These are phyloP conservation scores for Termitomyces sp. DNA, from an alignment of 768 basidiomycete species.

Conservation along the genomic window DNA sequence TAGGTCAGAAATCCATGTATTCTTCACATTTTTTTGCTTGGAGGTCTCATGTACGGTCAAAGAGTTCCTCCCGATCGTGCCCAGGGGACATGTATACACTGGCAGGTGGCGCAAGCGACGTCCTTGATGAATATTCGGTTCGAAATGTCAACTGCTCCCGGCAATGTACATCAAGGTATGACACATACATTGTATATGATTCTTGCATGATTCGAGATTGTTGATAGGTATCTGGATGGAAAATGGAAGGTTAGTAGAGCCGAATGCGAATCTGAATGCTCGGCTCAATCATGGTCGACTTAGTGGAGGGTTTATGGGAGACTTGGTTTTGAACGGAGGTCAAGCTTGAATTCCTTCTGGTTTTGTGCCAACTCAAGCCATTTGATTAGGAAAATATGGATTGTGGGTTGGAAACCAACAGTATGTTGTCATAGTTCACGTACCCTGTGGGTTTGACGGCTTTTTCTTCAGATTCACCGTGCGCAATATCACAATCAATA, in stretches of 20 bases:
- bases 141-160: constrained; percentile 64
- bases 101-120: constrained; percentile 62
- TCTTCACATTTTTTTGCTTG: neutral
- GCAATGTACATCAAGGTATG: constrained; percentile 66
- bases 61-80: constrained; percentile 47
- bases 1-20: constrained; percentile 17
- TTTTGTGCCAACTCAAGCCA: neutral
- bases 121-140: constrained; percentile 54
- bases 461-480: constrained; percentile 46
- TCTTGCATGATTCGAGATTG: neutral
- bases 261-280: neutral
- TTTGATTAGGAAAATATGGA: constrained; percentile 51
- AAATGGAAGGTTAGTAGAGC: constrained; percentile 61
- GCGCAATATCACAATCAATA: constrained; percentile 50
- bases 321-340: constrained; percentile 48
- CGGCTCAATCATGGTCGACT: neutral
- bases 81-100: constrained; percentile 70
- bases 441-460: neutral
- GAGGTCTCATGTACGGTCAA: neutral
- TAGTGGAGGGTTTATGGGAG: constrained; percentile 51
- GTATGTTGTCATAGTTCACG: constrained; percentile 27
- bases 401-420: constrained; percentile 82
- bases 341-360: constrained; percentile 14
- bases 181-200: neutral
- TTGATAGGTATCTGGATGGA: constrained; percentile 59